A percentile compares a stretch with the other conserved stretches of the same genome.
These are phyloP conservation scores for Colletotrichum noveboracense DNA, from an alignment of 2,329 filamentous ascomycete species.

Conservation along the genomic window DNA sequence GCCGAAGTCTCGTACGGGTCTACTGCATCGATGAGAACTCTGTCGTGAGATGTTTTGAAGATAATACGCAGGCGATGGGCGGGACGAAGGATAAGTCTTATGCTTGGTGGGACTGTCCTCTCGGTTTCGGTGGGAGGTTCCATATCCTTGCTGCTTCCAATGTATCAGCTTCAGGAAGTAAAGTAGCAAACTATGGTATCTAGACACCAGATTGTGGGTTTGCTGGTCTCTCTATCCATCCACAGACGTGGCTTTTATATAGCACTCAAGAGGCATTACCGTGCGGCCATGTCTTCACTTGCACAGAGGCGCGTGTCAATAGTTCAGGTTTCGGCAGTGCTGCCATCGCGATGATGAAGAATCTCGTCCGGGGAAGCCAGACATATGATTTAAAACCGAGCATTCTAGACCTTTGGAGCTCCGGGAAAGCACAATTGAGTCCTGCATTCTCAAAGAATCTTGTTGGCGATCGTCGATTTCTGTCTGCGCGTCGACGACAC, in stretches of 20 bases:
- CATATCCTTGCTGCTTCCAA: too few species aligned
- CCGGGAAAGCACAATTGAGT: not conserved
- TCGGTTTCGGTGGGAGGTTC: too few species aligned
- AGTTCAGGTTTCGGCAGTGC: accelerated
- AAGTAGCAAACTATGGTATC: too few species aligned
- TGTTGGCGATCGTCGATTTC: too few species aligned
- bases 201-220: not conserved
- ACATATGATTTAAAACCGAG: accelerated
- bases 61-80: not conserved
- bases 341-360: accelerated
- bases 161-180: not conserved
- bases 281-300: not conserved
- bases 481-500: not conserved
- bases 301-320: not conserved
- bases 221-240: not conserved
- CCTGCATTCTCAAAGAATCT: too few species aligned
- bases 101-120: accelerated
- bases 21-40: not conserved
- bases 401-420: accelerated
- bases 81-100: not conserved
- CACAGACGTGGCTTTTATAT: not conserved
- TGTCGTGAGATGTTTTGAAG: not conserved
- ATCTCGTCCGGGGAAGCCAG: accelerated
- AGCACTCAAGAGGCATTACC: not conserved
- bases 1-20: accelerated